Evolutionary conservation across 495 filamentous ascomycete genomes (phyloP), one percentile per base, ranked within the genome.

Genomic region (Penicillium argentinense): DNA sequence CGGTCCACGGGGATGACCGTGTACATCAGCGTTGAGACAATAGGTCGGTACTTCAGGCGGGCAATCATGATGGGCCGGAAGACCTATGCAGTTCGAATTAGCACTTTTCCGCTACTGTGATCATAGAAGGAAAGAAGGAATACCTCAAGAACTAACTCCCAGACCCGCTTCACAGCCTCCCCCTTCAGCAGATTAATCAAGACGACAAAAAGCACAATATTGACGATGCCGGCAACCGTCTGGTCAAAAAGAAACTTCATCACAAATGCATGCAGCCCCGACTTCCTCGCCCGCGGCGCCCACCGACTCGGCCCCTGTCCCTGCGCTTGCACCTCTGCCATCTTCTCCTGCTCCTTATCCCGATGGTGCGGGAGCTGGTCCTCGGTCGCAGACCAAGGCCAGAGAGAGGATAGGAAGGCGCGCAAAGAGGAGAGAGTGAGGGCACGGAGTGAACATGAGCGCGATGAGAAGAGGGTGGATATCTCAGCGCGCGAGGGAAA

Each of bases 181-280:
- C 78, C 78, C 54, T 75, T 79, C 3, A 85, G 53, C 9, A 76
- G 43, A 49, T 78, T 74, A 49, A 85, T 81, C 26, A 75, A 64
- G 14, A 73, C 72, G 12, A 87, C 77, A 66, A 95, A 97, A 19
- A 88, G 53, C 4, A 86, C 62, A 5, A 88, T 95, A 63, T 98
- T 98, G 45, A 86, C 56, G 9, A 80, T 75, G 3, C 84, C 86
- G 9, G 85, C 86, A 9, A 91, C 41, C 0, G 86, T 88, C 65
- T 95, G 90, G 61, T 98, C 93, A 2, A 96, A 74, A 4, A 82
- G 12, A 42, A 95, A 84, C 66, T 98, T 98, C 69, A 81, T 83
- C 29, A 75, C 40, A 4, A 91, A 93, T 62, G 96, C 93, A 33
- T 56, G 57, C 34, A 82, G 66, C 2, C 70, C 68, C 0, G 59